Evolutionary conservation across 2,329 filamentous ascomycete genomes (phyloP).

Genomic region (Calycina herbarum): DNA sequence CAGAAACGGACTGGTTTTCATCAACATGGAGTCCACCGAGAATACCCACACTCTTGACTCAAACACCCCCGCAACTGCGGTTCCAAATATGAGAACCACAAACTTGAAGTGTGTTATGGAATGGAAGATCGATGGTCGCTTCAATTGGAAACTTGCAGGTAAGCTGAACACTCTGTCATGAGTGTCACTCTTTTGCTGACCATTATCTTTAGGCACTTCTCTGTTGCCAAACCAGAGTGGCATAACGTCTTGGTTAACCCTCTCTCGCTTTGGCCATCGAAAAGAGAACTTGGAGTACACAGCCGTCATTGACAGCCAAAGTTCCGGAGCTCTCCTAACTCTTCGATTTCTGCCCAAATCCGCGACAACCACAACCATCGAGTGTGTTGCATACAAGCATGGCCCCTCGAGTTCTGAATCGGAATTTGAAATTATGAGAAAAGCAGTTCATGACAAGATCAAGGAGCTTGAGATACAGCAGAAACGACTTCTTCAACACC

Average conservation of each 20-base stretch:
- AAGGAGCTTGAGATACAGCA: conserved; percentile 6
- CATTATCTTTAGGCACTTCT: conserved; percentile 10
- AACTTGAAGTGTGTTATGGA: conserved; percentile 24
- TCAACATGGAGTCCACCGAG: conserved; percentile 27
- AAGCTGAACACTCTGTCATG: neutral
- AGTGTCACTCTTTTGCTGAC: conserved; percentile 10
- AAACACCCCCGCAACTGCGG: neutral
- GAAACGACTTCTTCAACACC: neutral
- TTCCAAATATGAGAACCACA: conserved; percentile 15
- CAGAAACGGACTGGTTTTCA: conserved; percentile 28
- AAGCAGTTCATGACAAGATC: neutral
- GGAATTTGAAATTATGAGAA: conserved; percentile 2
- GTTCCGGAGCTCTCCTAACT: conserved; percentile 10
- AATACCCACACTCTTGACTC: conserved; percentile 10
- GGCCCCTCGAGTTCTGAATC: neutral
- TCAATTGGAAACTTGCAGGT: conserved; percentile 37
- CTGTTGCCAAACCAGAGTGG: neutral
- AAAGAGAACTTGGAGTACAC: neutral
- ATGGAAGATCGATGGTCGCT: conserved; percentile 30
- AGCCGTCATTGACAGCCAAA: neutral
- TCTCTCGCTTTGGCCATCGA: neutral
- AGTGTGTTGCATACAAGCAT: conserved; percentile 12
- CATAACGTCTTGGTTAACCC: neutral
- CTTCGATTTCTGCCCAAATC: conserved; percentile 15
- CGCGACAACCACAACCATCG: conserved; percentile 11